These are phyloP conservation scores for Chondrus crispus DNA, from an alignment of 23 red algal species.

Conservation along the genomic window DNA sequence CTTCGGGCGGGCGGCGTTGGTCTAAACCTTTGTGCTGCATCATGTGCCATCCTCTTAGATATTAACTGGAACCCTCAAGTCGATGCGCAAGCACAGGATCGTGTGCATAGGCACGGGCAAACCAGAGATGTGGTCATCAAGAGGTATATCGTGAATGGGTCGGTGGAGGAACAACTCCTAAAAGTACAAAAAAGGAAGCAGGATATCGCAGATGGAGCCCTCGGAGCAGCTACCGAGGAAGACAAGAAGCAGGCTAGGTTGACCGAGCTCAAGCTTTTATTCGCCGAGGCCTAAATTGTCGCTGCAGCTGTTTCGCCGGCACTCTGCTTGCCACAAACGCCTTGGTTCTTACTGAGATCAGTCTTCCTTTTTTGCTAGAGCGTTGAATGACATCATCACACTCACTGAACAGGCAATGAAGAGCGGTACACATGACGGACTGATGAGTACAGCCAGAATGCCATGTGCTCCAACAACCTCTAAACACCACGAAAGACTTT, in stretches of 20 bases:
- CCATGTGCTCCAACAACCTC: slow-evolving; percentile 47
- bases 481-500: slow-evolving; percentile 10
- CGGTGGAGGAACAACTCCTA: slow-evolving; percentile 79
- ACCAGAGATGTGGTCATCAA: slow-evolving; percentile 53
- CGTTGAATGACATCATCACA: no score
- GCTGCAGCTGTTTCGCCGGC: no score
- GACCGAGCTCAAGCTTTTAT: slow-evolving; percentile 54
- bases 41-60: slow-evolving; percentile 67
- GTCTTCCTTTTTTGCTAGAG: no score
- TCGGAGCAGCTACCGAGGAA: slow-evolving; percentile 57
- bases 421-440: slow-evolving; percentile 41
- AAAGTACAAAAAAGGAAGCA: slow-evolving; percentile 79
- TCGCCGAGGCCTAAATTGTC: slow-evolving; percentile 7
- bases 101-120: slow-evolving; percentile 85
- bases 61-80: slow-evolving; percentile 90
- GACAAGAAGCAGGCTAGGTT: slow-evolving; percentile 52
- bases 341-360: no score
- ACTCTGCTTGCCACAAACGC: no score
- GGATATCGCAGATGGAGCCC: slow-evolving; percentile 62
- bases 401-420: background rate
- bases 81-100: slow-evolving; percentile 84
- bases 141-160: slow-evolving; percentile 51
- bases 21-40: slow-evolving; percentile 72
- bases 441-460: slow-evolving; percentile 1
- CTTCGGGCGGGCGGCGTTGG: slow-evolving; percentile 80